These are phyloP conservation scores for Leccinum boreale DNA, from an alignment of 768 basidiomycete species.

Conservation along the genomic window DNA sequence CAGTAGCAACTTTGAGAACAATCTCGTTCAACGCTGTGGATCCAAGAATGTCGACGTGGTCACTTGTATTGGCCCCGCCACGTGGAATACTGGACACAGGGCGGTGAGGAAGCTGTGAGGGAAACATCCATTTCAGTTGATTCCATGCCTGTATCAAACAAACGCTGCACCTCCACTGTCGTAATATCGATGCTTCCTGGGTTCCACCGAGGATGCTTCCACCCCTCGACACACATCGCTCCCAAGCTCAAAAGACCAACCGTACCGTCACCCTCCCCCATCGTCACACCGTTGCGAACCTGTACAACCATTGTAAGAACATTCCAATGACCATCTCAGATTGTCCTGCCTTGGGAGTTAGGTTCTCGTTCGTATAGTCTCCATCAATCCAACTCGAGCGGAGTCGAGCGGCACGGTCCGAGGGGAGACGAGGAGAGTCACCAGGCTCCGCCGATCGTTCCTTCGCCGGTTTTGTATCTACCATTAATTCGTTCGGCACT, in stretches of 20 bases:
- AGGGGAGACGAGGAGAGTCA: constrained; percentile 39
- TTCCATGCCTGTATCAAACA: background rate
- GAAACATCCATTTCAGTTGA: constrained; percentile 2
- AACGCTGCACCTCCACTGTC: constrained; percentile 71
- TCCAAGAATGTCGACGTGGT: constrained; percentile 85
- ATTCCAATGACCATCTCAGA: background rate
- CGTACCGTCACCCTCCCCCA: constrained; percentile 96
- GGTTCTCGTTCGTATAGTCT: constrained; percentile 64
- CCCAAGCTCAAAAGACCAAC: constrained; percentile 82
- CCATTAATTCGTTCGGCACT: constrained; percentile 57
- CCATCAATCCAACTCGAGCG: constrained; percentile 83
- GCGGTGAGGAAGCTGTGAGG: constrained; percentile 67
- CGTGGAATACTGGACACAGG: constrained; percentile 72
- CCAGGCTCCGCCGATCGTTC: constrained; percentile 43
- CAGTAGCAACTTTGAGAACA: constrained; percentile 87
- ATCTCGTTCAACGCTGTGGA: constrained; percentile 83
- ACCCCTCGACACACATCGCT: constrained; percentile 96
- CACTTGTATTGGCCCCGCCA: constrained; percentile 89
- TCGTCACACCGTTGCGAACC: constrained; percentile 82
- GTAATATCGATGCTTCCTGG: constrained; percentile 83
- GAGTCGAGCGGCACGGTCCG: constrained; percentile 49
- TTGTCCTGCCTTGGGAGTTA: constrained; percentile 49
- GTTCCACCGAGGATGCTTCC: constrained; percentile 89
- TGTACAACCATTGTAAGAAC: constrained; percentile 17
- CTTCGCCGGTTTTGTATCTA: constrained; percentile 45